These are phyloP conservation scores for Pterulicium gracile DNA, from an alignment of 1,284 basidiomycete genomes.

Conservation along the genomic window DNA sequence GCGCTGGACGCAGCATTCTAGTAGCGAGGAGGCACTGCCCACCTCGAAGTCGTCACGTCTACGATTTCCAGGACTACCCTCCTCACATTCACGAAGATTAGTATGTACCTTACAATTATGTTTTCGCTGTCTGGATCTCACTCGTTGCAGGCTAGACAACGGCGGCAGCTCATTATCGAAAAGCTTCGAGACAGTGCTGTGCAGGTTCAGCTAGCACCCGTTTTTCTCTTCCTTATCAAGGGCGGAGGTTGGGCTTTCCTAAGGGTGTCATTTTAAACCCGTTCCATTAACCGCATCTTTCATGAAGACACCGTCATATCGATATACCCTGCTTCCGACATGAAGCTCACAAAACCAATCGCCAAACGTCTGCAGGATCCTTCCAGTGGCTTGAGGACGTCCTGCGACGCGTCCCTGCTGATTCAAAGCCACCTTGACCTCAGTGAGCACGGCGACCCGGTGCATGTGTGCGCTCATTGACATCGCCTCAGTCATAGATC, in stretches of 20 bases:
- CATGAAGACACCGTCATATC: conserved; percentile 2
- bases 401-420: neutral
- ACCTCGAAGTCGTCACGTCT: no score
- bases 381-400: neutral
- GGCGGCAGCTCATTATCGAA: neutral
- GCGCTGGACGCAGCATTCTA: neutral
- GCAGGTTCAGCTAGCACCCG: neutral
- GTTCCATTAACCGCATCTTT: neutral
- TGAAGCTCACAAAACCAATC: neutral
- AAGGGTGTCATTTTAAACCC: neutral
- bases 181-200: neutral
- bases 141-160: neutral
- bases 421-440: neutral
- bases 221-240: neutral
- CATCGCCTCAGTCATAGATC: neutral
- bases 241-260: neutral
- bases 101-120: no score
- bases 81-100: no score
- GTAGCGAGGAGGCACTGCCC: neutral
- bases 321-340: neutral
- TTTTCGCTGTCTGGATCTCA: no score
- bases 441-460: neutral
- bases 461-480: neutral
- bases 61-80: no score
- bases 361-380: neutral